Percentiles rank a stretch among this genome's conserved stretches.
These are phyloP conservation scores for Grosmannia clavigera DNA, from an alignment of 2,329 filamentous ascomycete species.

Conservation along the genomic window DNA sequence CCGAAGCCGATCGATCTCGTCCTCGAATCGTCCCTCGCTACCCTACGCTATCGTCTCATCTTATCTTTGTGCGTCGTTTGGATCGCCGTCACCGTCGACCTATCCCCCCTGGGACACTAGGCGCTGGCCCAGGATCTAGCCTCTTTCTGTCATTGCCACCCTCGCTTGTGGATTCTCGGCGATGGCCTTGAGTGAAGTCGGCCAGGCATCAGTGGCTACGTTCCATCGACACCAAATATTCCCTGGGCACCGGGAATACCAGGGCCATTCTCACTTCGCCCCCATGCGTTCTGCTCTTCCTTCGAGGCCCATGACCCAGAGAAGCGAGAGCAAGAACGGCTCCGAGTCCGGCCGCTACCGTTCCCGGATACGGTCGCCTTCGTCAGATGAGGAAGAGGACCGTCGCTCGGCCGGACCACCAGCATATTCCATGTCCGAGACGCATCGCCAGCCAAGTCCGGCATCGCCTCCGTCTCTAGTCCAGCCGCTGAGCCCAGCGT, in stretches of 20 bases:
- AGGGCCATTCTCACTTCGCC: not conserved
- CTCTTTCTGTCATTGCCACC: not conserved
- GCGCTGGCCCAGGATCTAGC: not conserved
- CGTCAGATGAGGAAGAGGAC: conserved; percentile 13
- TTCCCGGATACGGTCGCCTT: conserved; percentile 13
- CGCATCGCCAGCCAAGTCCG: conserved; percentile 3
- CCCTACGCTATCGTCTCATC: too few relatives aligned
- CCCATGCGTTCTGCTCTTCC: conserved; percentile 15
- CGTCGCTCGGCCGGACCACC: conserved; percentile 6
- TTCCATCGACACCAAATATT: conserved; percentile 4
- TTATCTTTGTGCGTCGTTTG: too few relatives aligned
- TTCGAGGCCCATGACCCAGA: conserved; percentile 13
- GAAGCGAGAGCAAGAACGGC: conserved; percentile 5
- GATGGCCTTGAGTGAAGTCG: conserved; percentile 13
- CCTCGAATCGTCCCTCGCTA: not conserved
- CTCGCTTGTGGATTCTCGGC: conserved; percentile 4
- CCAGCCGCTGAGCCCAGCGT: conserved; percentile 11
- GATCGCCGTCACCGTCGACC: not conserved
- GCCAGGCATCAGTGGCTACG: conserved; percentile 10
- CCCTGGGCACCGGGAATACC: not conserved
- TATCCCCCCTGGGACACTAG: not conserved
- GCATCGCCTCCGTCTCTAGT: conserved; percentile 3
- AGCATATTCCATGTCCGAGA: not conserved
- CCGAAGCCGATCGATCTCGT: not conserved
- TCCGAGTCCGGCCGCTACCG: conserved; percentile 4